A percentile compares a stretch with the other conserved stretches of the same genome.
phyloP scores from a whole-genome alignment of 139 green algal species.

The Coelastrella sp. region DNA sequence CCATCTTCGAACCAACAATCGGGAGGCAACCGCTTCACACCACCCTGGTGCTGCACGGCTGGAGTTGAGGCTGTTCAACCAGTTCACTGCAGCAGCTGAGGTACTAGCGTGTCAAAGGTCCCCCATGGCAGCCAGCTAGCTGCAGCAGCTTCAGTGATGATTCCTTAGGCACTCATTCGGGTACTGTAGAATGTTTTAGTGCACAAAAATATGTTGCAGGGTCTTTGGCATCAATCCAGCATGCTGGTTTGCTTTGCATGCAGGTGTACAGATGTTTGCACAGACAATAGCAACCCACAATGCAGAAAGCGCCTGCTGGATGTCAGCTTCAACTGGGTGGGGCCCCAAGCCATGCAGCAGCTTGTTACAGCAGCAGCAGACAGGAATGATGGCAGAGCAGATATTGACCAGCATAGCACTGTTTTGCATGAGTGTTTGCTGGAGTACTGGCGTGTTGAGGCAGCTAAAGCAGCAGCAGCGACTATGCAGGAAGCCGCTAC shows the following conservation, averaged over 20 bases:
- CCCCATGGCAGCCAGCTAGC: no score
- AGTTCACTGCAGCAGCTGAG: slow-evolving; percentile 29
- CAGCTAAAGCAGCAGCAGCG: slow-evolving; percentile 31
- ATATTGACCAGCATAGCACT: background rate
- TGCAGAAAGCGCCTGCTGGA: slow-evolving; percentile 24
- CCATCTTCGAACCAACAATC: no score
- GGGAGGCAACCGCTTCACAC: background rate
- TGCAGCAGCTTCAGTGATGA: no score
- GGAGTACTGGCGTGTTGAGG: slow-evolving; percentile 26
- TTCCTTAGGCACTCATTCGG: no score
- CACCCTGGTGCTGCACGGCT: no score
- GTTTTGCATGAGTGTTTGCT: slow-evolving; percentile 23
- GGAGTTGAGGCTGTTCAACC: slow-evolving; percentile 27
- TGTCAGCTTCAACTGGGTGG: slow-evolving; percentile 37
- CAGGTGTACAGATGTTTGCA: background rate
- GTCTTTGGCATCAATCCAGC: no score
- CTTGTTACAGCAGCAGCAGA: background rate
- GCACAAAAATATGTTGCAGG: no score
- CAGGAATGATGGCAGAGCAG: background rate
- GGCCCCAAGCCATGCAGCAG: slow-evolving; percentile 3
- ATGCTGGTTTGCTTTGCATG: background rate
- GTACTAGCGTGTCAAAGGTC: background rate
- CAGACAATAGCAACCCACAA: background rate
- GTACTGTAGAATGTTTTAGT: no score
- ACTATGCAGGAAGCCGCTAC: no score